These are phyloP conservation scores for Castanopsis chinensis DNA, from an alignment of 306 rosid species.

Conservation along the genomic window DNA sequence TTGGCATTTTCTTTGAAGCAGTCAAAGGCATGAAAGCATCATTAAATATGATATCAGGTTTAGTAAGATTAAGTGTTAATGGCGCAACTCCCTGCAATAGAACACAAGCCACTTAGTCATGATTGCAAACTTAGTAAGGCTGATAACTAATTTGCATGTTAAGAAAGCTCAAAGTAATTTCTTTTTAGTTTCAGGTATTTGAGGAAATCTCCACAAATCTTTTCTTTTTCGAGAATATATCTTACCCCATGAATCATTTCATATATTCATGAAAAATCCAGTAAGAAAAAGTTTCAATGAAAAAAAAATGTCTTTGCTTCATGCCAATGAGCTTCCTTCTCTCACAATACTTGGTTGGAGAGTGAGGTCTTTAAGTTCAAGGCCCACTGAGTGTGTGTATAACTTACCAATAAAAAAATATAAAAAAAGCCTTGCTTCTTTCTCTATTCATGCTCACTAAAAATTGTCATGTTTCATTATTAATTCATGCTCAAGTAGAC, in stretches of 20 bases:
- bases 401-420: too few species aligned
- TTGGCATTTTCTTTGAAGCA: slow-evolving; percentile 58
- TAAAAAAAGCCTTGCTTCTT: neutral
- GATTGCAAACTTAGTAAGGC: neutral
- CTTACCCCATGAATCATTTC: neutral
- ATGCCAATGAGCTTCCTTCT: too few species aligned
- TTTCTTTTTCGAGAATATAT: neutral
- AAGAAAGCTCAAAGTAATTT: neutral
- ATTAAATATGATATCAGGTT: slow-evolving; percentile 78
- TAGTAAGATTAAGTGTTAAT: slow-evolving; percentile 74
- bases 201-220: neutral
- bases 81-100: slow-evolving; percentile 80
- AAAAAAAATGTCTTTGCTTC: neutral
- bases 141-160: neutral
- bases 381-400: too few species aligned
- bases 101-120: slow-evolving; percentile 7
- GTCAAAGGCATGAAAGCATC: slow-evolving; percentile 67
- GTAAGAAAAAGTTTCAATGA: neutral
- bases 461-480: neutral
- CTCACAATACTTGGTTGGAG: too few species aligned
- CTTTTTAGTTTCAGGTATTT: neutral
- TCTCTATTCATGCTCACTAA: too few species aligned
- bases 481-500: neutral
- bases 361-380: too few species aligned
- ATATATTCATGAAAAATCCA: neutral